Evolutionary conservation across 163 green algal species (phyloP).

Genomic region (Scenedesmus sp.): DNA sequence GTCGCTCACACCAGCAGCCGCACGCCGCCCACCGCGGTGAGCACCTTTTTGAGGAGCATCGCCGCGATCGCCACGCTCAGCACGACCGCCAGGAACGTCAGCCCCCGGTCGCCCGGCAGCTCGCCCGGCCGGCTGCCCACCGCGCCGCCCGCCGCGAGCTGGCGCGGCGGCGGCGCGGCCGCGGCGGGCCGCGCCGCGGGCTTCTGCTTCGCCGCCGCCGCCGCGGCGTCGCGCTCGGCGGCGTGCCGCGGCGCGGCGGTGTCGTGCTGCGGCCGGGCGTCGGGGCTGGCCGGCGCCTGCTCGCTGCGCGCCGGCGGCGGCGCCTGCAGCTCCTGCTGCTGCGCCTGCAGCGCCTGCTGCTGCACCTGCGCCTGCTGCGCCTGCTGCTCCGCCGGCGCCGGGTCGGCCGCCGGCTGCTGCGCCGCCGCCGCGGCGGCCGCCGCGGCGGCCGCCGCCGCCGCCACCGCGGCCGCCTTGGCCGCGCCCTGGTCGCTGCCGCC

Average conservation of each 20-base stretch:
- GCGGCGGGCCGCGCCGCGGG: background rate
- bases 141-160: background rate
- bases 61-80: constrained; percentile 55
- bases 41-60: constrained; percentile 57
- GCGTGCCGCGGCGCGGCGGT: background rate
- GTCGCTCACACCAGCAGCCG: constrained; percentile 24
- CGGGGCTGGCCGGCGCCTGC: background rate
- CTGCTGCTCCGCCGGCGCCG: background rate
- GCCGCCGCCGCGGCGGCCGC: background rate
- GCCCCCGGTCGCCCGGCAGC: constrained; percentile 45
- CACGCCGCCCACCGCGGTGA: constrained; percentile 24
- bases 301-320: too few species aligned
- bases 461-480: background rate
- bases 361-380: background rate
- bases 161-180: constrained; percentile 2
- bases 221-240: background rate
- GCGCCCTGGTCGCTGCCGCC: background rate
- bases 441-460: background rate
- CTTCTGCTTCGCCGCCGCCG: background rate
- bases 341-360: background rate
- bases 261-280: background rate
- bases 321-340: background rate
- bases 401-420: background rate
- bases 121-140: background rate
- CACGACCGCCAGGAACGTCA: constrained; percentile 61